phyloP scores from a whole-genome alignment of 2,329 filamentous ascomycete genomes.

The Sarocladiaceae sp. region DNA sequence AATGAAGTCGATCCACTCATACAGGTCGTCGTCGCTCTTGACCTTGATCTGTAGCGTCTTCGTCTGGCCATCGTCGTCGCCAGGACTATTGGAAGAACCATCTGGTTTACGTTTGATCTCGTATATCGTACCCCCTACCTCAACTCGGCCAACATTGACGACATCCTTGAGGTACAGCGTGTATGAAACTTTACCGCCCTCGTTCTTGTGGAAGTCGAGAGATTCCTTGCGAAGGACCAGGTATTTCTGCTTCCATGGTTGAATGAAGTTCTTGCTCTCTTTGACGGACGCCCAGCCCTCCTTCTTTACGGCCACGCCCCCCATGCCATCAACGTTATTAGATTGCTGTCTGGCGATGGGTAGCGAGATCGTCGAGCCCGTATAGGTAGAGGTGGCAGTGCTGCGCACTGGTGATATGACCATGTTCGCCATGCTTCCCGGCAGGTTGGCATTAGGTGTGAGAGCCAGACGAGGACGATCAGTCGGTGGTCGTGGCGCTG shows the following conservation, averaged over 20 bases:
- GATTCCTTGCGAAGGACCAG: conserved; percentile 88
- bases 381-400: conserved; percentile 59
- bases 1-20: conserved; percentile 98
- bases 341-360: conserved; percentile 60
- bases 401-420: conserved; percentile 65
- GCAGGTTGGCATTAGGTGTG: conserved; percentile 67
- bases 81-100: conserved; percentile 62
- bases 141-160: conserved; percentile 82
- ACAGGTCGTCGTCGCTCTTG: conserved; percentile 92
- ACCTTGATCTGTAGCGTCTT: conserved; percentile 88
- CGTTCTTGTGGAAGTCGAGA: conserved; percentile 89
- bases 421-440: conserved; percentile 74
- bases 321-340: conserved; percentile 55
- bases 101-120: conserved; percentile 78
- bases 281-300: conserved; percentile 82
- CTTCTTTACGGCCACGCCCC: conserved; percentile 68
- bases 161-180: conserved; percentile 82
- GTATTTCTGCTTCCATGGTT: conserved; percentile 84
- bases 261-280: conserved; percentile 82
- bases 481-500: conserved; percentile 81
- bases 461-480: conserved; percentile 77
- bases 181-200: conserved; percentile 81
- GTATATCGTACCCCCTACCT: conserved; percentile 86
- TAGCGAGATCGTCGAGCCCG: conserved; percentile 65
- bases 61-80: conserved; percentile 72